Conservation (phyloP, 2,329 filamentous ascomycete species). For the Talaromyces islandicus region DNA sequence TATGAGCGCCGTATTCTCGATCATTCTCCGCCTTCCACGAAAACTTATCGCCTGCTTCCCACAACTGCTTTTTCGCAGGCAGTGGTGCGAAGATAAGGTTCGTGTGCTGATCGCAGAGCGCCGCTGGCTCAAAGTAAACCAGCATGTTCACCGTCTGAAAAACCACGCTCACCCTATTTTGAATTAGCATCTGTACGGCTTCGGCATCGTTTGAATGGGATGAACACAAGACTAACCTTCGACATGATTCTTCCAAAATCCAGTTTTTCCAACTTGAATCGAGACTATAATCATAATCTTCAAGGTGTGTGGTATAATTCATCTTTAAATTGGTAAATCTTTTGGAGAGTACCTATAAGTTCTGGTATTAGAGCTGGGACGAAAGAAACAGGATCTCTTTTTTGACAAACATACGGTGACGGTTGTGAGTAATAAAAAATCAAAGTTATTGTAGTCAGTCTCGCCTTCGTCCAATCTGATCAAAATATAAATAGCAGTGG, state of each 20-base stretch:
- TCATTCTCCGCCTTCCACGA: conserved; percentile 30
- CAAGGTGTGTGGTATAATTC: not conserved
- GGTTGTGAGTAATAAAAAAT: conserved; percentile 30
- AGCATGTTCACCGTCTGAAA: conserved; percentile 39
- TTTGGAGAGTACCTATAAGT: not conserved
- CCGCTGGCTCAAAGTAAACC: conserved; percentile 37
- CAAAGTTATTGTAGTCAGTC: conserved; percentile 39
- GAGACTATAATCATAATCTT: conserved; percentile 14
- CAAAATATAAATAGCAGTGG: conserved; percentile 40
- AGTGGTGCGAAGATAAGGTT: conserved; percentile 39
- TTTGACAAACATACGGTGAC: conserved; percentile 24
- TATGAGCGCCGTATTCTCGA: conserved; percentile 13
- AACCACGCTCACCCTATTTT: conserved; percentile 33
- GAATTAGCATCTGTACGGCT: not conserved
- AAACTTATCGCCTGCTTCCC: conserved; percentile 36
- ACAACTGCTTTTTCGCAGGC: conserved; percentile 38
- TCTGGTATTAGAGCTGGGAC: not conserved
- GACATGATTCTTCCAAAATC: conserved; percentile 37
- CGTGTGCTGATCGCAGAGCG: conserved; percentile 28
- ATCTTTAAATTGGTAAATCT: not conserved
- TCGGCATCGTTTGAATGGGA: not conserved
- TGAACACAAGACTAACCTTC: not conserved
- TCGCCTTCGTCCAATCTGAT: conserved; percentile 40
- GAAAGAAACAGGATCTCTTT: not conserved
- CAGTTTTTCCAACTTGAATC: conserved; percentile 33